Conservation (phyloP, 768 basidiomycete species). For the Russula foetens region DNA sequence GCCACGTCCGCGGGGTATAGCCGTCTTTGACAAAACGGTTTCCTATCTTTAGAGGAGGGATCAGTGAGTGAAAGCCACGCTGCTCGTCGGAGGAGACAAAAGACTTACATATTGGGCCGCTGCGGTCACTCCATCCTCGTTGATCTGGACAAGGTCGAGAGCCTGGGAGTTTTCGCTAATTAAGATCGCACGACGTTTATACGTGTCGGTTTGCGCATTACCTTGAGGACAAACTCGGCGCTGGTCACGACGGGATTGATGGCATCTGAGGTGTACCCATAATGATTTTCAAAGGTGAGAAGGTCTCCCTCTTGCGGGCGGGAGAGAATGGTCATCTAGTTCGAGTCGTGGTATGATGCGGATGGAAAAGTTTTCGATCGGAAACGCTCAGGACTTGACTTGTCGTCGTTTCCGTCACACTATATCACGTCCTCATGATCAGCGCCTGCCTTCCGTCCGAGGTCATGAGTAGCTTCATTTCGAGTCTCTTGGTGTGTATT, state of each 20-base stretch:
- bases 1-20: slow-evolving; percentile 78
- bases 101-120: slow-evolving; percentile 12
- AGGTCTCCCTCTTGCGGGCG: not conserved
- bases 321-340: slow-evolving; percentile 14
- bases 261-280: not conserved
- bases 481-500: too few species aligned
- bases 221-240: slow-evolving; percentile 20
- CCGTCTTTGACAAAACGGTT: slow-evolving; percentile 48
- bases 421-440: too few species aligned
- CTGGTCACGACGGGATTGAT: slow-evolving; percentile 16
- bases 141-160: slow-evolving; percentile 22
- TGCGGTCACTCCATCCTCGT: slow-evolving; percentile 21
- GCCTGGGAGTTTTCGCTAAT: slow-evolving; percentile 16
- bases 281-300: slow-evolving; percentile 1
- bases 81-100: not conserved
- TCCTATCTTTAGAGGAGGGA: slow-evolving; percentile 44
- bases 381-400: too few species aligned
- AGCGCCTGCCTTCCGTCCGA: too few species aligned
- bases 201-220: not conserved
- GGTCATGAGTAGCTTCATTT: too few species aligned
- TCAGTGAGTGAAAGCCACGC: not conserved
- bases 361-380: not conserved
- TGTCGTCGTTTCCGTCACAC: too few species aligned
- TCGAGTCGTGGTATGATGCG: not conserved
- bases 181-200: not conserved